Evolutionary conservation across 306 rosid species (phyloP), one percentile per base, ranked within the genome.

Genomic region (Hippophae tibetana): DNA sequence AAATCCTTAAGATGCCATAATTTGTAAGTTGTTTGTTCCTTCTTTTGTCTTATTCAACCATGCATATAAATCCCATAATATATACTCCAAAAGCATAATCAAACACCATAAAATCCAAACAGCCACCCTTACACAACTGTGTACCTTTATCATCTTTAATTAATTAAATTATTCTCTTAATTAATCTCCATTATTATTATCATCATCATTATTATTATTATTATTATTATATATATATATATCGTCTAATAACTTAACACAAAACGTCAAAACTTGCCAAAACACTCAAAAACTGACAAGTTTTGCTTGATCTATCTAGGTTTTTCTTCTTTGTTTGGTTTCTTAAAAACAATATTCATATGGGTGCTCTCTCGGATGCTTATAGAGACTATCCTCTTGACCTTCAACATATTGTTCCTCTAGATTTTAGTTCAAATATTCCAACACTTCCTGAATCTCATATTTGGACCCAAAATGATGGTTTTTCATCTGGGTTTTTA

Each of bases 391-490:
- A 61, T 26, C 78, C 82, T 66, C 79, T 71, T 26, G 70, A 56
- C 42, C 85, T 68, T 12, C 54, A 69, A 7, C 87, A 86, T 14
- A 77, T 79, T 40, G 61, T 64, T 6, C 97, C 95, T 38, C 42
- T 84, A 2, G 97, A 86, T 63, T 86, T 81, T 12, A 57, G 76
- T 45, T 78, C 93, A 1, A 12, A 31, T 31, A 31, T 68, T 5
- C 38, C 49, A 10, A 62, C 81, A 45, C 44, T 84, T 6, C 97
- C 97, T 0, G 96, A 87, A 0, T 81, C 97, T 0, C 89, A 90
- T 54, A 73, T 78, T 18, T 87, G 97, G 97, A 43, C 72, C 12
- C 56, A 53, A 8, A 51, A 6, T 7, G 69, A 47, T 6, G 63
- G 42, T 51, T 41, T 18, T 52, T 13, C 76, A 38, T 42, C 58